phyloP scores from a whole-genome alignment of 2,329 filamentous ascomycete genomes.

The Sarocladium kiliense region DNA sequence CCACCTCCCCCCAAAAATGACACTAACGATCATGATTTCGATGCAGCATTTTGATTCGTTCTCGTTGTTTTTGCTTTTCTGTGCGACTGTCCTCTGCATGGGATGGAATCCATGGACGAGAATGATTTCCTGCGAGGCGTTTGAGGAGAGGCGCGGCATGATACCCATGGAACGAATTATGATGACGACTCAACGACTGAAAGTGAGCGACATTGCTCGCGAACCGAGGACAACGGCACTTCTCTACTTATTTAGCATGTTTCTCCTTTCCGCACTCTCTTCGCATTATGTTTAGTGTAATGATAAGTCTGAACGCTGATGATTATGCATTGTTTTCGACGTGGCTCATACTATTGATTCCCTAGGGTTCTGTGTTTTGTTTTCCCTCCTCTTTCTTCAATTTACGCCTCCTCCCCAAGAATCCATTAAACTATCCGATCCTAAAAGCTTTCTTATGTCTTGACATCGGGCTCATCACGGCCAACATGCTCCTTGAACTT shows the following conservation, averaged over 20 bases:
- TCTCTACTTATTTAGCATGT: neutral
- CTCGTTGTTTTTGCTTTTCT: too few relatives aligned
- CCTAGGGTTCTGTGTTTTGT: neutral
- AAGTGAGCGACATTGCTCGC: neutral
- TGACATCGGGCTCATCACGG: slow-evolving; percentile 90
- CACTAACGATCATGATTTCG: neutral
- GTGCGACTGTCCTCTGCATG: too few relatives aligned
- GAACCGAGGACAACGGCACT: neutral
- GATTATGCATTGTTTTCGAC: neutral
- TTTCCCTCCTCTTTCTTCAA: slow-evolving; percentile 3
- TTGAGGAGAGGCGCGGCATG: neutral
- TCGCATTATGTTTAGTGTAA: neutral
- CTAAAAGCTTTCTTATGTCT: slow-evolving; percentile 81
- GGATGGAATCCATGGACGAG: neutral
- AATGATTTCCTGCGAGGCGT: neutral
- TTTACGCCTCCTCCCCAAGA: too few relatives aligned
- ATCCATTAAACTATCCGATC: too few relatives aligned
- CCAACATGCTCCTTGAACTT: slow-evolving; percentile 93
- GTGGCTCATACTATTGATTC: neutral
- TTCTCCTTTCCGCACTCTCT: neutral
- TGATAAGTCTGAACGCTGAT: slow-evolving; percentile 6
- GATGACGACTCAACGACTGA: neutral
- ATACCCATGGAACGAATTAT: neutral
- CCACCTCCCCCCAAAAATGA: neutral
- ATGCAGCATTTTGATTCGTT: neutral